Evolutionary conservation across 2,329 filamentous ascomycete genomes (phyloP).

Genomic region (Colletotrichum higginsianum): DNA sequence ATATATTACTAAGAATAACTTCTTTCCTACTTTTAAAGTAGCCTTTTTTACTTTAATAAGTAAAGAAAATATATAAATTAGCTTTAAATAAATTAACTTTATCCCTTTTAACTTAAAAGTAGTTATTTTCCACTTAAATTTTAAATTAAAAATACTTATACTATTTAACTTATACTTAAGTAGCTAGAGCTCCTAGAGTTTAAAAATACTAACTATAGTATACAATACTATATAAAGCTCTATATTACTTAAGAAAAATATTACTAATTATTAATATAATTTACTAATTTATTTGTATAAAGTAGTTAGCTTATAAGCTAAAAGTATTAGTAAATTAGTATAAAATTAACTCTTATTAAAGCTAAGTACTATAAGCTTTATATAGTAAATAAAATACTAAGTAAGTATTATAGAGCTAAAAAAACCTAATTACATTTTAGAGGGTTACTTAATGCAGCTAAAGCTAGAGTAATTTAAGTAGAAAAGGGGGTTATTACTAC

Average conservation of each 20-base stretch:
- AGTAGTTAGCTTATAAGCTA: neutral
- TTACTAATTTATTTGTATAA: neutral
- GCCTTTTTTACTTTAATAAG: no score
- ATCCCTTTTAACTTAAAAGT: no score
- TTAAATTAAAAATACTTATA: no score
- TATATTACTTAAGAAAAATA: neutral
- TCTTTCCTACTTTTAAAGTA: no score
- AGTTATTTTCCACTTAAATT: no score
- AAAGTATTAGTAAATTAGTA: neutral
- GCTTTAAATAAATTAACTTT: no score
- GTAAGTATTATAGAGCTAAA: neutral
- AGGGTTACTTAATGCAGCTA: conserved; percentile 3
- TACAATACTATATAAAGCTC: neutral
- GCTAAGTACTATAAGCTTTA: no score
- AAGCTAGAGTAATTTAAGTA: neutral
- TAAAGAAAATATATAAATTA: no score
- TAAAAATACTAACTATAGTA: neutral
- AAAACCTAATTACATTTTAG: neutral
- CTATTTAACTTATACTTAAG: neutral
- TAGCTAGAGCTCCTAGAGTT: neutral
- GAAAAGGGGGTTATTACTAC: neutral
- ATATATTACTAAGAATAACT: no score
- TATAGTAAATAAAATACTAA: conserved; percentile 1
- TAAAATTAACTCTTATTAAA: neutral
- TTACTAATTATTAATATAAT: neutral